These are phyloP conservation scores for Vitis vinifera DNA, from an alignment of 164 flowering plant species.

Conservation along the genomic window DNA sequence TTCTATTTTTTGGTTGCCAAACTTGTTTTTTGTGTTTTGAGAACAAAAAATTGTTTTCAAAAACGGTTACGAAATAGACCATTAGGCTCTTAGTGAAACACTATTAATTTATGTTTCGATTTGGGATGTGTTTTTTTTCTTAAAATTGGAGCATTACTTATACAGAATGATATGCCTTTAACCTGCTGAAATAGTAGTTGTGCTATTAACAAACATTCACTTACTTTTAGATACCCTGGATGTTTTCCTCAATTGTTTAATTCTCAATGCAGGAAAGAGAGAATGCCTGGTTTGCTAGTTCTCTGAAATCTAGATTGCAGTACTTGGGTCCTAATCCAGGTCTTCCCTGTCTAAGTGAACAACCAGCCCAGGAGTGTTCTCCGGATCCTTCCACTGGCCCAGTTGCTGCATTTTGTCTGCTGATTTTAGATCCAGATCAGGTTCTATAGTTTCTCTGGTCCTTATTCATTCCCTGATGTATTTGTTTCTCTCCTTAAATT, in stretches of 20 bases:
- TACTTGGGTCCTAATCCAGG: constrained; percentile 75
- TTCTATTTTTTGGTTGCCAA: no score
- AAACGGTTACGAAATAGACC: no score
- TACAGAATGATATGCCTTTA: no score
- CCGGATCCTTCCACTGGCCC: constrained; percentile 69
- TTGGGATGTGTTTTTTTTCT: no score
- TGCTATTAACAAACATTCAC: no score
- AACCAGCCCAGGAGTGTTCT: constrained; percentile 28
- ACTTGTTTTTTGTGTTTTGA: no score
- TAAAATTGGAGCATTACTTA: no score
- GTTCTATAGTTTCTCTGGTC: constrained; percentile 8
- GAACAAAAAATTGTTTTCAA: no score
- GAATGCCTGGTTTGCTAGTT: constrained; percentile 79
- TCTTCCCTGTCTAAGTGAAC: constrained; percentile 57
- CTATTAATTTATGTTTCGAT: no score
- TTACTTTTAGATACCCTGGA: background rate
- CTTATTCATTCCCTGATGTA: background rate
- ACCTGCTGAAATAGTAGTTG: no score
- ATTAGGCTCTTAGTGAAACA: no score
- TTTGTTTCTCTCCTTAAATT: background rate
- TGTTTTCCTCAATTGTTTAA: constrained; percentile 9
- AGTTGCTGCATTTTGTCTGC: constrained; percentile 34
- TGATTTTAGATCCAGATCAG: constrained; percentile 40
- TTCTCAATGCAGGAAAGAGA: constrained; percentile 66
- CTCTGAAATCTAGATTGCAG: constrained; percentile 67